phyloP scores from a whole-genome alignment of 2,329 filamentous ascomycete genomes.

The Cercospora nicotianae region DNA sequence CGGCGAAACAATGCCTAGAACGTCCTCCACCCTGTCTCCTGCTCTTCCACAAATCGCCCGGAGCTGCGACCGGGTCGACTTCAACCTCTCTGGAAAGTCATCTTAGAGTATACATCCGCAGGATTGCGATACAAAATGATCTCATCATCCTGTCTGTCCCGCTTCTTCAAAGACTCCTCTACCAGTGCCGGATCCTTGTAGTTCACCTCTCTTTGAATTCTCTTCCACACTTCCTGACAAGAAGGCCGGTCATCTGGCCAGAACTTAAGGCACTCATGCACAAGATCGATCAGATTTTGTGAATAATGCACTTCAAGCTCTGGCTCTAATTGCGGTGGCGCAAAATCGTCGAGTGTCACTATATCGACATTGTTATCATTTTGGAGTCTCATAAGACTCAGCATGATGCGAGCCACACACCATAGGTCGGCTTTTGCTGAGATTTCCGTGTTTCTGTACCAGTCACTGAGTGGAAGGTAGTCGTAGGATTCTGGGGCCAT shows the following conservation, averaged over 20 bases:
- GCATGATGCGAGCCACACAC: constrained; percentile 2
- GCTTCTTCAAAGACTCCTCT: neutral
- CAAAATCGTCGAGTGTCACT: neutral
- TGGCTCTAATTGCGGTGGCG: neutral
- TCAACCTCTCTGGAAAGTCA: neutral
- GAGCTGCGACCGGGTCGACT: too few relatives aligned
- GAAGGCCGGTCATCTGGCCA: neutral
- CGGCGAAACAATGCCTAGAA: too few relatives aligned
- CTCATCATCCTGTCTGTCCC: neutral
- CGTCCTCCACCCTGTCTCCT: too few relatives aligned
- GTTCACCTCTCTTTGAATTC: neutral
- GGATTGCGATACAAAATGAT: constrained; percentile 1
- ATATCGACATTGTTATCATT: neutral
- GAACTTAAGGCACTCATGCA: neutral
- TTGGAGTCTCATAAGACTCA: neutral
- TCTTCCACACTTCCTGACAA: neutral
- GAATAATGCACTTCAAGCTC: neutral
- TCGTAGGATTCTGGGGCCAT: neutral
- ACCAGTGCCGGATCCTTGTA: neutral
- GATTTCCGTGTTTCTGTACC: neutral
- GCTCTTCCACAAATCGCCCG: too few relatives aligned
- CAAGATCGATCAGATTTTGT: neutral
- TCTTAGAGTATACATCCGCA: constrained; percentile 2
- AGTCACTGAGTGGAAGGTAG: neutral
- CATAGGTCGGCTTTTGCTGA: neutral